phyloP scores from a whole-genome alignment of 2,329 filamentous ascomycete species.

The Plenodomus biglobosus region DNA sequence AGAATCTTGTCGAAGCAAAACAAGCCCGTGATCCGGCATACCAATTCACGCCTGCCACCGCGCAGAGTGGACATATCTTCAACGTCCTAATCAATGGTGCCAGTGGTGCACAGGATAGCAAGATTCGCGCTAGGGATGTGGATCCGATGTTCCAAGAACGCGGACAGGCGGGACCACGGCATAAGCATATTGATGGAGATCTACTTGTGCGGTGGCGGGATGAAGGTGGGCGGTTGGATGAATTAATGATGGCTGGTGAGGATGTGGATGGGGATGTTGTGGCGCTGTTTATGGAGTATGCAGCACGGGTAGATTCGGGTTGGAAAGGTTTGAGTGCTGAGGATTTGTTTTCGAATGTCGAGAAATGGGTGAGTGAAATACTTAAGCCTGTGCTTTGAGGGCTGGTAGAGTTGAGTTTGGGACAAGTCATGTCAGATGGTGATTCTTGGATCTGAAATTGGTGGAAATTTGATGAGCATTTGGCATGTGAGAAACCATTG shows the following conservation, averaged over 20 bases:
- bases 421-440: too few species aligned
- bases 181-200: constrained; percentile 49
- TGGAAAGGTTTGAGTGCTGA: constrained; percentile 13
- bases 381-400: too few species aligned
- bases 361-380: constrained; percentile 24
- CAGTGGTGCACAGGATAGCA: constrained; percentile 20
- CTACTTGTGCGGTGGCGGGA: constrained; percentile 38
- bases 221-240: constrained; percentile 20
- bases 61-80: constrained; percentile 22
- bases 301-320: constrained; percentile 10
- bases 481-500: too few species aligned
- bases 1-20: constrained; percentile 58
- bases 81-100: constrained; percentile 26
- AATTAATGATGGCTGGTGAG: constrained; percentile 16
- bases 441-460: too few species aligned
- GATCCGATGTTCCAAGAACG: constrained; percentile 28
- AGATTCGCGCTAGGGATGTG: constrained; percentile 23
- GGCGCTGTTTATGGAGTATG: constrained; percentile 30
- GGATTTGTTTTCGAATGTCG: constrained; percentile 7
- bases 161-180: constrained; percentile 16
- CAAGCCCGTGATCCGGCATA: constrained; percentile 13
- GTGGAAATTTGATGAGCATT: too few species aligned
- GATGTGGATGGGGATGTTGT: constrained; percentile 24
- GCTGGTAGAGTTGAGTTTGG: too few species aligned
- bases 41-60: constrained; percentile 14